Percentiles rank a stretch among this genome's conserved stretches.
Evolutionary conservation across 2,329 filamentous ascomycete species (phyloP).

Genomic region (Colletotrichum acutatum): DNA sequence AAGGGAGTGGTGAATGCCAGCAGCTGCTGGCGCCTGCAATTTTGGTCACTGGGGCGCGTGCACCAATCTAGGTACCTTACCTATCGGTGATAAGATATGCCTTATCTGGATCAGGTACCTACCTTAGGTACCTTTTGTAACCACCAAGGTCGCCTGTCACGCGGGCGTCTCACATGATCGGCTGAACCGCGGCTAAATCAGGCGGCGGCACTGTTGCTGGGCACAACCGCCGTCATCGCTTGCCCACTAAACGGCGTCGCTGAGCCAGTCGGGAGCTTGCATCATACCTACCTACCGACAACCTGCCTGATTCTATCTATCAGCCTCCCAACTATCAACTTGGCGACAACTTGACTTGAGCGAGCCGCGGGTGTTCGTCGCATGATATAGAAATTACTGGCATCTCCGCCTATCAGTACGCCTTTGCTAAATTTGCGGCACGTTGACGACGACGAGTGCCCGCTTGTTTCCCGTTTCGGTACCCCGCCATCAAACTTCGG

Average conservation of each 20-base stretch:
- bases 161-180: constrained; percentile 29
- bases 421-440: neutral
- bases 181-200: constrained; percentile 25
- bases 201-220: constrained; percentile 20
- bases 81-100: constrained; percentile 1
- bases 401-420: neutral
- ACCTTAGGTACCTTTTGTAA: no score
- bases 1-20: no score
- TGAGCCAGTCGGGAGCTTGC: constrained; percentile 35
- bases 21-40: neutral
- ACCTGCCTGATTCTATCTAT: constrained; percentile 23
- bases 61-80: no score
- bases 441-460: constrained; percentile 25
- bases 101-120: neutral
- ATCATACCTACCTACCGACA: constrained; percentile 22
- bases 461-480: constrained; percentile 31
- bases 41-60: neutral
- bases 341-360: constrained; percentile 16
- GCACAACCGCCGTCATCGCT: constrained; percentile 32
- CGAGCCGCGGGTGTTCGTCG: constrained; percentile 26
- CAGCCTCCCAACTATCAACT: constrained; percentile 26
- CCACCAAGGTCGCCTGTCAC: constrained; percentile 5
- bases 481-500: constrained; percentile 36
- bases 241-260: constrained; percentile 32
- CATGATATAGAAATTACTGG: constrained; percentile 2